A percentile compares a stretch with the other conserved stretches of the same genome.
Evolutionary conservation across 805 yeast genomes (phyloP).

Genomic region (Saturnispora gosingensis): DNA sequence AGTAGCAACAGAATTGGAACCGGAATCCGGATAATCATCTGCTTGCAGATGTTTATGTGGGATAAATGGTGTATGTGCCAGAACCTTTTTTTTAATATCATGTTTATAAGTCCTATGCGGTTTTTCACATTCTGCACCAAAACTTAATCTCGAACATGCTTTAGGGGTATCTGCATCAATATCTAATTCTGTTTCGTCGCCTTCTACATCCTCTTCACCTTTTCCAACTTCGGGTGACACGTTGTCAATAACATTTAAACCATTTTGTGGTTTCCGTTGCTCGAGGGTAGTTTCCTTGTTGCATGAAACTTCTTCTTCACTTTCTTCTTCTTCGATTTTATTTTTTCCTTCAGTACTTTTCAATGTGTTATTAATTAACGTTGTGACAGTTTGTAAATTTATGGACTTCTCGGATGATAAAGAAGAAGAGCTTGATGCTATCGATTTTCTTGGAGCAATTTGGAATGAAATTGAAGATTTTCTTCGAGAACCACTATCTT

Average conservation of each 20-base stretch:
- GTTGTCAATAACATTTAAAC: too few species aligned
- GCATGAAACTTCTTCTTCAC: neutral
- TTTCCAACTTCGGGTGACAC: neutral
- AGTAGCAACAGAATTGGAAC: neutral
- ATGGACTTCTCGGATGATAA: conserved; percentile 4
- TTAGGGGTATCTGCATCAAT: conserved; percentile 12
- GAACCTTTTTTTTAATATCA: conserved; percentile 8
- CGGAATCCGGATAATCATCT: neutral
- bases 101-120: neutral
- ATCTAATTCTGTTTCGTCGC: conserved; percentile 14
- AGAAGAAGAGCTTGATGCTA: conserved; percentile 14
- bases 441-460: conserved; percentile 11
- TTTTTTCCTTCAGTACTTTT: conserved; percentile 9
- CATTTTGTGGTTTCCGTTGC: neutral
- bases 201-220: conserved; percentile 1
- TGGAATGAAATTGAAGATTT: conserved; percentile 24
- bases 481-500: conserved; percentile 17
- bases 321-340: neutral
- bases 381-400: conserved; percentile 1
- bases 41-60: neutral
- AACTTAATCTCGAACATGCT: conserved; percentile 1
- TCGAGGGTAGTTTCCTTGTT: neutral
- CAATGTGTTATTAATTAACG: neutral
- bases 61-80: conserved; percentile 14
- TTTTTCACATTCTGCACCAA: neutral